Base-by-base conservation (phyloP, 352 stramenopile genomes). In the Pythium brachiatum region DNA sequence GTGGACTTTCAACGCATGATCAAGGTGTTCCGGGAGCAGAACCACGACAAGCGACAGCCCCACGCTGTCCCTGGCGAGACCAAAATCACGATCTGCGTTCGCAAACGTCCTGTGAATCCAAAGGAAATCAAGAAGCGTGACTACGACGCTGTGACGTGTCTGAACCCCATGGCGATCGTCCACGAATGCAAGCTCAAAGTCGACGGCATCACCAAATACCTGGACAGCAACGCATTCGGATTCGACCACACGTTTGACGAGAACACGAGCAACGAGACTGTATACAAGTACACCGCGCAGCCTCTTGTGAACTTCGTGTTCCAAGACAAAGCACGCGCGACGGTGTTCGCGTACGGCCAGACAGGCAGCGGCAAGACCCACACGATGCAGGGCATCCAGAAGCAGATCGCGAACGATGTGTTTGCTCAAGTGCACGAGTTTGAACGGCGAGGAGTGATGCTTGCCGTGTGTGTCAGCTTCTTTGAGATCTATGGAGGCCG, bases 181-280 rank as follows among this genome's bases (percentile, higher is more conserved):
- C 97, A 99, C 77, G 92, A 98, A 63, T 98, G 96, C 65, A 99
- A 99, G 73, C 78, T 99, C 41, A 95, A 96, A 60, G 97, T 99
- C 15, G 97, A 99, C 72, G 97, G 97, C 27, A 99, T 99, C 61
- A 98, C 90, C 48, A 99, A 99, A 76, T 99, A 98, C 69, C 78
- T 99, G 15, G 96, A 99, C 72, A 98, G 97, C 72, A 98, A 96
- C 34, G 85, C 90, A 0, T 99, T 99, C 74, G 80, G 86, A 46
- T 94, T 93, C 64, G 86, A 94, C 23, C 84, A 92, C 79, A 93
- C 91, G 3, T 99, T 99, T 74, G 90, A 97, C 59, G 97, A 99
- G 60, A 72, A 82, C 11, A 79, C 81, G 13, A 83, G 74, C 7
- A 99, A 96, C 21, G 89, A 98, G 62, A 75, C 97, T 34, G 95